These are phyloP conservation scores for Wickerhamiella domercqiae DNA, from an alignment of 805 yeast genomes.

Conservation along the genomic window DNA sequence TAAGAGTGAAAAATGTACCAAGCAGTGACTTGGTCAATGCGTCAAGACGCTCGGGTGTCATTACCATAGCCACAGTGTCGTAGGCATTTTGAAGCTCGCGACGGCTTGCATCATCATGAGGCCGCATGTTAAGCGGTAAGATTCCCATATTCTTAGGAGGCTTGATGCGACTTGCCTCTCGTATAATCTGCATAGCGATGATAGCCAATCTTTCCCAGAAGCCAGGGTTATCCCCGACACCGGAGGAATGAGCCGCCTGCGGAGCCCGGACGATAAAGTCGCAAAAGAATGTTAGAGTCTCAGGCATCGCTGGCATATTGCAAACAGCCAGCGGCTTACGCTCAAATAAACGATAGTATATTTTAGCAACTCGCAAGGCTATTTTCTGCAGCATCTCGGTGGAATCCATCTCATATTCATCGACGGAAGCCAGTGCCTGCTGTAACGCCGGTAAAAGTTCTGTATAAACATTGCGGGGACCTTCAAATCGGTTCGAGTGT, in stretches of 20 bases:
- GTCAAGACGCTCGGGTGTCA: conserved; percentile 32
- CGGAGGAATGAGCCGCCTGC: not conserved
- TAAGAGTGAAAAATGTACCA: conserved; percentile 55
- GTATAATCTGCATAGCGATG: conserved; percentile 40
- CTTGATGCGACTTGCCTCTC: conserved; percentile 31
- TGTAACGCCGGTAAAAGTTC: conserved; percentile 47
- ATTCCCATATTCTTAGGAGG: conserved; percentile 3
- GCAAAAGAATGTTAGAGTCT: conserved; percentile 46
- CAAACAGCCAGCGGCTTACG: conserved; percentile 57
- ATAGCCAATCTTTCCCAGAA: conserved; percentile 67
- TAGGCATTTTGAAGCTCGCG: conserved; percentile 47
- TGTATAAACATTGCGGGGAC: conserved; percentile 47
- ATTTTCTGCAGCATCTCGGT: conserved; percentile 44
- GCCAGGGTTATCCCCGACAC: not conserved
- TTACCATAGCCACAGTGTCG: conserved; percentile 33
- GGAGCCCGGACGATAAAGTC: conserved; percentile 37
- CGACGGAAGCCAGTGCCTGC: conserved; percentile 18
- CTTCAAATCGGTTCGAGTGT: conserved; percentile 44
- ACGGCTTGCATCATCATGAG: conserved; percentile 51
- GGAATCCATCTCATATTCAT: conserved; percentile 29
- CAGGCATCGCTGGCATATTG: conserved; percentile 45
- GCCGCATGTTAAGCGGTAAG: conserved; percentile 24
- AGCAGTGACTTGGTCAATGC: conserved; percentile 53
- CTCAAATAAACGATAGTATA: conserved; percentile 45
- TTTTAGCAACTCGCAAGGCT: conserved; percentile 58